Base-by-base conservation (phyloP, 768 basidiomycete species). In the Amanita rimosa region DNA sequence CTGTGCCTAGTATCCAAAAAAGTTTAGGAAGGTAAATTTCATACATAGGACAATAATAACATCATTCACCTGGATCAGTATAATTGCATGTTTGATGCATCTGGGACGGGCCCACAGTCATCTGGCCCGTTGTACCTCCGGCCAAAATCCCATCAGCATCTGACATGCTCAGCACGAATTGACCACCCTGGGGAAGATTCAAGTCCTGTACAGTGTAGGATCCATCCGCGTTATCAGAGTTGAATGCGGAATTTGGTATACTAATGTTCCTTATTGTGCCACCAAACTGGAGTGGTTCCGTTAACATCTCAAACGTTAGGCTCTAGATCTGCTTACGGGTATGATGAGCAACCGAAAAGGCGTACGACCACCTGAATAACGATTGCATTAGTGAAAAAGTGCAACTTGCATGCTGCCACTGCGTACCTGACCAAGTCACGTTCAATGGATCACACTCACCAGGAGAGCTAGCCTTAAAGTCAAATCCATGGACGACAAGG, bases 261-360 rank as follows among this genome's bases (percentile, higher is more conserved):
- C 56, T 57, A 40, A 62, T 36, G 50, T 62, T 62, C 6, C 53
- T 54, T 19, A 62, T 44, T 13, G 55, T 57, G 19, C 55, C 56
- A 7, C 53, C 53, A 4, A 60, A 56, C 63, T 64, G 40, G 11
- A 85, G 49, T 64, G 59, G 82, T 6, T 1, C 4, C 80, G 9
- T 35, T 22, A 36, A 19, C 10, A 33, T 24, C 10, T 35, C 35
- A 22, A 16, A 16, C 14, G 22, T 43, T 31, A 31, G 48, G 55
- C 33, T 43, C 24, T 21, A 6, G 31, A 21, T 22, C 29, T 6
- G 51, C 58, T 37, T 26, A 61, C 62, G 16, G 58, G 54, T 22
- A 64, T 54, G 17, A 62, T 49, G 5, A 64, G 51, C 47, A 61
- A 54, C 8, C 46, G 51, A 48, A 60, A 64, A 9, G 62, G 62